Percentiles rank a stretch among this genome's conserved stretches.
Evolutionary conservation across 2,329 filamentous ascomycete genomes (phyloP).

Genomic region (Penicillium sclerotiorum): DNA sequence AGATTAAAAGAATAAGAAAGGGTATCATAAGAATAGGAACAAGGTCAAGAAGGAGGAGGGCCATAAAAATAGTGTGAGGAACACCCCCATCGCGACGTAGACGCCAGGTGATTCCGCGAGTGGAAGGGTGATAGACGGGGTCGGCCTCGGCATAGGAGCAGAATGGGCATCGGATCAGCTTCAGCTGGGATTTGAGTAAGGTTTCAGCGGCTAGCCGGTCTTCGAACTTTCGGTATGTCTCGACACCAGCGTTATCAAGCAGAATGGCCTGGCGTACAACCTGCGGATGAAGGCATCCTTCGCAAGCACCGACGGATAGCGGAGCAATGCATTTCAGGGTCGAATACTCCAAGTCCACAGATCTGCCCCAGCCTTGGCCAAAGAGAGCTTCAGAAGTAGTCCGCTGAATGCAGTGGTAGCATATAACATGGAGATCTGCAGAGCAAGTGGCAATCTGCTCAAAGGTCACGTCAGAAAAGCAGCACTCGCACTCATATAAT

Average conservation of each 20-base stretch:
- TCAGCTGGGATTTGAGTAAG: conserved; percentile 71
- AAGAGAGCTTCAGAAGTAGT: conserved; percentile 86
- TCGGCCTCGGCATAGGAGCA: conserved; percentile 91
- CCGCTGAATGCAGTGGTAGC: conserved; percentile 75
- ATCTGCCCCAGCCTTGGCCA: conserved; percentile 87
- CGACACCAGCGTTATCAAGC: conserved; percentile 68
- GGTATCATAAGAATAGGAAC: conserved; percentile 54
- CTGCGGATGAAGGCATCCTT: conserved; percentile 69
- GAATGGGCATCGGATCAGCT: conserved; percentile 83
- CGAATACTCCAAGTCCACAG: conserved; percentile 70
- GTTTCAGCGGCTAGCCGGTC: conserved; percentile 76
- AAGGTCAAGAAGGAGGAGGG: conserved; percentile 46
- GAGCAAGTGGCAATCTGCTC: conserved; percentile 53
- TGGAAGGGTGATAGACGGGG: conserved; percentile 66
- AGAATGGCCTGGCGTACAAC: conserved; percentile 74
- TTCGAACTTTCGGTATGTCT: conserved; percentile 75
- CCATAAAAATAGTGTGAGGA: conserved; percentile 55
- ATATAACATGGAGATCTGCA: conserved; percentile 47
- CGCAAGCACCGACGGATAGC: conserved; percentile 65
- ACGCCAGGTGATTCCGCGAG: conserved; percentile 57
- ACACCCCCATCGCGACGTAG: conserved; percentile 58
- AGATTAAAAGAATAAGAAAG: conserved; percentile 58
- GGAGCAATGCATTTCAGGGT: conserved; percentile 84
- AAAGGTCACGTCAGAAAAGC: conserved; percentile 50
- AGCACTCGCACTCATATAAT: conserved; percentile 53